Conservation (phyloP, 148 eudicot genomes). For the Arctostaphylos glauca region DNA sequence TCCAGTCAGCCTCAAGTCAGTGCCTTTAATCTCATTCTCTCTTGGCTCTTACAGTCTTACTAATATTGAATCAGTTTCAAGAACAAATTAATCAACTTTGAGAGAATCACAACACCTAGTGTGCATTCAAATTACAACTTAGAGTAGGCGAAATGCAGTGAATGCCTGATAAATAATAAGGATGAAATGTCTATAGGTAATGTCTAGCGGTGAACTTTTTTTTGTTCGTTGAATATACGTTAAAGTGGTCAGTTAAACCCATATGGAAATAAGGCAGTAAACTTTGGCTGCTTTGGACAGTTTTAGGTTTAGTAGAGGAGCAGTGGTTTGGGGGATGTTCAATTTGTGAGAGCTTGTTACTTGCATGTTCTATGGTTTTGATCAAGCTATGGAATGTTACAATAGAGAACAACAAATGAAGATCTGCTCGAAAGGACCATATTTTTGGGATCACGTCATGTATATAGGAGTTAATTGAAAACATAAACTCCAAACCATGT, state of each 20-base stretch:
- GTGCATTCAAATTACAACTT: not conserved
- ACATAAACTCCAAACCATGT: not conserved
- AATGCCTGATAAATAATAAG: not conserved
- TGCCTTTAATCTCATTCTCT: not conserved
- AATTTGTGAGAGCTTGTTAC: not conserved
- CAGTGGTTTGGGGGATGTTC: not conserved
- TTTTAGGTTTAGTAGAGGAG: not conserved
- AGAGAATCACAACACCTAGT: not conserved
- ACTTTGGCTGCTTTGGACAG: not conserved
- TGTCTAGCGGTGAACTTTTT: too few relatives aligned
- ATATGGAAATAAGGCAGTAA: not conserved
- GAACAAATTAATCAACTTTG: not conserved
- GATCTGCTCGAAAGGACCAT: not conserved
- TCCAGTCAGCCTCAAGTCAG: constrained; percentile 91
- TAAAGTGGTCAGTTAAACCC: not conserved
- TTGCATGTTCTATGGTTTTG: not conserved
- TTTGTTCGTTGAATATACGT: not conserved
- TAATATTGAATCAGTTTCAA: not conserved
- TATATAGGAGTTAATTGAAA: not conserved
- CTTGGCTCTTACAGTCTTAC: not conserved
- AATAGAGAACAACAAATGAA: constrained; percentile 3
- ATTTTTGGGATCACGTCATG: not conserved
- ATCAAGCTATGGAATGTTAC: not conserved
- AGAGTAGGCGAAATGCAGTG: not conserved
- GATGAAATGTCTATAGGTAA: not conserved